Percentiles rank a stretch among this genome's conserved stretches.
Evolutionary conservation across 495 filamentous ascomycete species (phyloP).

Genomic region (Aspergillus affinis): DNA sequence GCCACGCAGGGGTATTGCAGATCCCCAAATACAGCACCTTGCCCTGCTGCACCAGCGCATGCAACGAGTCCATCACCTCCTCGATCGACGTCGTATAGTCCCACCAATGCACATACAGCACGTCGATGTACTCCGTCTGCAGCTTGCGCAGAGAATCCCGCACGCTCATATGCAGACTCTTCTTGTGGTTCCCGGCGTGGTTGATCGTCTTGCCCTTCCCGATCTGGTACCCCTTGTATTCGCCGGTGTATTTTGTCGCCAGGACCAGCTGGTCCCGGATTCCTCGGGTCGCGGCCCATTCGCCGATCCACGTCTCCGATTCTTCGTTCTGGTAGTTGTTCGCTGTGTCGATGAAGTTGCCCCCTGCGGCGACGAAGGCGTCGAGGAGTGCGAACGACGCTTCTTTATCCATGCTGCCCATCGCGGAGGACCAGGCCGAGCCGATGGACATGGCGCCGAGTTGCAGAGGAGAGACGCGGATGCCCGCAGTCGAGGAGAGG

Average conservation of each 20-base stretch:
- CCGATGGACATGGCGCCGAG: constrained; percentile 61
- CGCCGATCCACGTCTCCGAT: constrained; percentile 56
- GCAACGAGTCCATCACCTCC: constrained; percentile 60
- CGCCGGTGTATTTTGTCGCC: constrained; percentile 67
- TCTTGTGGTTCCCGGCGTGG: constrained; percentile 52
- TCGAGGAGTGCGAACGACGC: constrained; percentile 43
- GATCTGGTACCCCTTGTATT: constrained; percentile 27
- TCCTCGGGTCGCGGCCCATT: constrained; percentile 55
- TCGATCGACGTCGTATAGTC: constrained; percentile 56
- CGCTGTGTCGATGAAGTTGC: constrained; percentile 46
- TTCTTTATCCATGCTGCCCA: constrained; percentile 23
- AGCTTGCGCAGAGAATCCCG: constrained; percentile 57
- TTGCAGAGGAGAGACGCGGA: constrained; percentile 54
- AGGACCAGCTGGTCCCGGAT: constrained; percentile 68
- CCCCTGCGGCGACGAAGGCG: constrained; percentile 39
- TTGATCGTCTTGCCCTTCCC: constrained; percentile 52
- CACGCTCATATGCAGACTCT: constrained; percentile 54
- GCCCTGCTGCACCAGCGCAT: constrained; percentile 54
- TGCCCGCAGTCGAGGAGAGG: constrained; percentile 52
- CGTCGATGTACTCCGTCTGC: constrained; percentile 63
- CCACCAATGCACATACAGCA: constrained; percentile 64
- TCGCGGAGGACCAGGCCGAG: constrained; percentile 33
- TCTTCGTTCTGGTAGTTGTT: constrained; percentile 54
- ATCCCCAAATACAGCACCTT: constrained; percentile 66
- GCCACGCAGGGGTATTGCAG: constrained; percentile 61